phyloP scores from a whole-genome alignment of 306 rosid species.

The Lagenaria siceraria region DNA sequence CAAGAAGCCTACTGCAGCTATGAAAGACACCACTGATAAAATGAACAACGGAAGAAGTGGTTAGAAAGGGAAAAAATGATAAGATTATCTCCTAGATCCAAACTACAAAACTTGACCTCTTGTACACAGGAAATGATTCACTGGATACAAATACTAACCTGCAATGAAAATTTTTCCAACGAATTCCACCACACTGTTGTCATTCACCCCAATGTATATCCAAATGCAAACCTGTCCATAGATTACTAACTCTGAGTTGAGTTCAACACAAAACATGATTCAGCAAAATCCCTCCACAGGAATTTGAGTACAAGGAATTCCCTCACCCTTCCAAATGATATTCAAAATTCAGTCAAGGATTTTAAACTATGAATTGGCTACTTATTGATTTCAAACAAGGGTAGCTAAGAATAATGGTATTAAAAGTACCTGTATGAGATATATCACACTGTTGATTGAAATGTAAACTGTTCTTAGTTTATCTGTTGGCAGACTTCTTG shows the following conservation, averaged over 20 bases:
- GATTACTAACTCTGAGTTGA: not conserved
- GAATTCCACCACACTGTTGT: constrained; percentile 41
- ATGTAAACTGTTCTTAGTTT: constrained; percentile 64
- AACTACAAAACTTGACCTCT: not conserved
- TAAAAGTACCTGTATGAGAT: constrained; percentile 61
- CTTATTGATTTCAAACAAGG: not conserved
- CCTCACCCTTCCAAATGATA: not conserved
- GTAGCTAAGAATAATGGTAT: not conserved
- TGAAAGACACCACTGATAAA: constrained; percentile 59
- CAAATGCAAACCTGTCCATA: constrained; percentile 68
- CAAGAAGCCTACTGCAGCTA: constrained; percentile 92
- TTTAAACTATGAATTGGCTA: not conserved
- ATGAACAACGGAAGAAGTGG: not conserved
- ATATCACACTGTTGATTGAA: constrained; percentile 52
- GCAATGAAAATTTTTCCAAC: constrained; percentile 74
- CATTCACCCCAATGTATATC: constrained; percentile 72
- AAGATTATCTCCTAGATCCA: constrained; percentile 4
- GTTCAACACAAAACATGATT: not conserved
- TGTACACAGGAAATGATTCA: constrained; percentile 3
- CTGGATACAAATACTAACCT: constrained; percentile 42
- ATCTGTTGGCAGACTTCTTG: constrained; percentile 78
- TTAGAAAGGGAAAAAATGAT: not conserved
- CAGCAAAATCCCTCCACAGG: not conserved
- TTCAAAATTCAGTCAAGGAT: not conserved
- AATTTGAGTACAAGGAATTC: not conserved